Base-by-base conservation (phyloP, 2,329 filamentous ascomycete species). In the Pseudocercospora crystallina region DNA sequence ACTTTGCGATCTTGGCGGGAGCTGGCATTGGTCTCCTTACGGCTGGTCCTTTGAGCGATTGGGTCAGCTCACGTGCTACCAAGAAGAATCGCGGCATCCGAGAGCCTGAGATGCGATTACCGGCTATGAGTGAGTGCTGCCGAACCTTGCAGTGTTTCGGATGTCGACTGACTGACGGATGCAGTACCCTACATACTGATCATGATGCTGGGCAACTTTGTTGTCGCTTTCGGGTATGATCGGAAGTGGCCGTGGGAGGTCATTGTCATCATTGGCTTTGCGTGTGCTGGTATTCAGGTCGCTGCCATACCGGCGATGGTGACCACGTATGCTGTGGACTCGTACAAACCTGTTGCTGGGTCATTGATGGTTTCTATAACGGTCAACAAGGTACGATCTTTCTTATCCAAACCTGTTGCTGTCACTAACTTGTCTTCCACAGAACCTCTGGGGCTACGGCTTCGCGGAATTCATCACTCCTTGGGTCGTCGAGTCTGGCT, bases 331-430 rank as follows among this genome's bases (percentile, higher is more conserved):
- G 80, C 81, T 0, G 77, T 85, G 12, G 83, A 86, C 63, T 79
- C 75, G 49, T 85, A 86, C 66, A 85, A 85, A 67, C 80, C 82
- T 0, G 78, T 84, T 2, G 76, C 81, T 0, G 81, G 82, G 2
- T 76, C 74, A 2, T 69, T 85, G 41, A 81, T 85, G 62, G 81
- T 84, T 0, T 72, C 76, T 7, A 78, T 83, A 56, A 85, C 81
- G 0, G 80, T 85, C 39, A 82, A 83, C 61, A 85, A 85, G 20
- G 20, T 26, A 26, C 3, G 4, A 26, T 4, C 7, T 26, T 7
- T 7, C 3, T 7, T 7, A 26, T 26, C 20, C 20, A 26, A 3
- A 7, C 7, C 20, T 26, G 7, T 7, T 7, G 7, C 20, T 7
- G 7, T 26, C 3, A 26, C 20, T 26, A 7, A 26, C 20, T 3